A percentile compares a stretch with the other conserved stretches of the same genome.
Evolutionary conservation across 2,329 filamentous ascomycete species (phyloP).

Genomic region (Monilinia fructicola): DNA sequence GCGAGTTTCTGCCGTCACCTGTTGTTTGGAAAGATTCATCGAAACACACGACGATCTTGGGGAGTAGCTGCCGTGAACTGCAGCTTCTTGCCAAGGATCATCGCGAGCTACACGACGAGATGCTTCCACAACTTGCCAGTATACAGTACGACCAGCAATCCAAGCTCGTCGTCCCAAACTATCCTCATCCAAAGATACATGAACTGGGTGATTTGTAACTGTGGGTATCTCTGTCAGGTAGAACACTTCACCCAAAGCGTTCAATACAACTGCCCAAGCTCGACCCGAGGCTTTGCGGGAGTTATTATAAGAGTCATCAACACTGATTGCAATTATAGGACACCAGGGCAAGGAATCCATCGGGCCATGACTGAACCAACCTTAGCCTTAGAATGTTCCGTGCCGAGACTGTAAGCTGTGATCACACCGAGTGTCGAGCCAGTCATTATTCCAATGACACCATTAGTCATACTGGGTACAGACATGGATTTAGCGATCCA

Average conservation of each 20-base stretch:
- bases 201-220: conserved; percentile 46
- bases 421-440: conserved; percentile 83
- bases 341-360: conserved; percentile 89
- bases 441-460: conserved; percentile 76
- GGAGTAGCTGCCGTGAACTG: conserved; percentile 72
- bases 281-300: conserved; percentile 68
- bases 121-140: conserved; percentile 77
- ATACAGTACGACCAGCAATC: conserved; percentile 73
- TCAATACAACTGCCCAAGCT: conserved; percentile 89
- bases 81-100: conserved; percentile 70
- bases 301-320: conserved; percentile 78
- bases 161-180: conserved; percentile 69
- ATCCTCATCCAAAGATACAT: conserved; percentile 47
- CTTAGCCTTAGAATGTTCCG: conserved; percentile 51
- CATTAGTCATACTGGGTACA: conserved; percentile 70
- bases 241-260: conserved; percentile 88
- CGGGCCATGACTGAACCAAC: conserved; percentile 80
- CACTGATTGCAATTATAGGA: conserved; percentile 78
- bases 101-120: conserved; percentile 70
- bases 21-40: conserved; percentile 68
- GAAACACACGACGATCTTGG: conserved; percentile 74
- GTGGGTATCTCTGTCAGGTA: conserved; percentile 73
- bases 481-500: conserved; percentile 86
- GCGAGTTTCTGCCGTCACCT: conserved; percentile 72
- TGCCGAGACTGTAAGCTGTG: conserved; percentile 74